phyloP scores from a whole-genome alignment of 306 rosid genomes.

The Gastrolobium bilobum region DNA sequence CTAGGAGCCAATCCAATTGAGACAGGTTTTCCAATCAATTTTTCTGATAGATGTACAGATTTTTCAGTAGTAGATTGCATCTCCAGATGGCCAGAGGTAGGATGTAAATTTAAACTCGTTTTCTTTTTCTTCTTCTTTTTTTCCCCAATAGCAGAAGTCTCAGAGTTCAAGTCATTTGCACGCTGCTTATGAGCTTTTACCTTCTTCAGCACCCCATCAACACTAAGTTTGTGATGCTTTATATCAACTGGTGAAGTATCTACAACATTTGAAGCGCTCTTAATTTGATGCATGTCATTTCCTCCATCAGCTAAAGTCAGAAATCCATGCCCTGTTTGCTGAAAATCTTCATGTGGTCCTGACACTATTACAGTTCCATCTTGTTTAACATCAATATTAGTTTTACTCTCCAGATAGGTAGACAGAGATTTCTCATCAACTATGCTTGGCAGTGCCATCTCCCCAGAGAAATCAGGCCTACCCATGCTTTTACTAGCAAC shows the following conservation, averaged over 20 bases:
- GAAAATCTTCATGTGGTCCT: constrained; percentile 49
- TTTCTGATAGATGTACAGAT: constrained; percentile 46
- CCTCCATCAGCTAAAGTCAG: constrained; percentile 48
- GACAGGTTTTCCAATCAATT: constrained; percentile 53
- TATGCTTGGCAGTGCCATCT: constrained; percentile 42
- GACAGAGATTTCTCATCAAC: constrained; percentile 55
- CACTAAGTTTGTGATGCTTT: constrained; percentile 53
- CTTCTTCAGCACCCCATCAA: constrained; percentile 65
- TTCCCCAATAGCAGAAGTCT: constrained; percentile 58
- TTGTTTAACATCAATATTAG: constrained; percentile 30
- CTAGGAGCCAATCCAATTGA: constrained; percentile 56
- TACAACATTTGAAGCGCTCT: constrained; percentile 5
- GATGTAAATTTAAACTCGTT: constrained; percentile 50
- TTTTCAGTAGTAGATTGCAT: constrained; percentile 58
- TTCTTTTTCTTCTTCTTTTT: constrained; percentile 79
- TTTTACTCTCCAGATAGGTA: constrained; percentile 54
- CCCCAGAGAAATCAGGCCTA: constrained; percentile 53
- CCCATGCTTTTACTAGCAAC: constrained; percentile 44
- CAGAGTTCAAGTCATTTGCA: constrained; percentile 58
- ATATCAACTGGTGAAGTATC: constrained; percentile 32
- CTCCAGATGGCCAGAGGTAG: constrained; percentile 54
- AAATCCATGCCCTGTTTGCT: constrained; percentile 50
- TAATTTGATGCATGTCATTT: constrained; percentile 32
- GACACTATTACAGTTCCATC: constrained; percentile 44
- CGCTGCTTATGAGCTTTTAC: constrained; percentile 67